phyloP scores from a whole-genome alignment of 1,284 basidiomycete genomes.

The Ceratobasidium sp. region DNA sequence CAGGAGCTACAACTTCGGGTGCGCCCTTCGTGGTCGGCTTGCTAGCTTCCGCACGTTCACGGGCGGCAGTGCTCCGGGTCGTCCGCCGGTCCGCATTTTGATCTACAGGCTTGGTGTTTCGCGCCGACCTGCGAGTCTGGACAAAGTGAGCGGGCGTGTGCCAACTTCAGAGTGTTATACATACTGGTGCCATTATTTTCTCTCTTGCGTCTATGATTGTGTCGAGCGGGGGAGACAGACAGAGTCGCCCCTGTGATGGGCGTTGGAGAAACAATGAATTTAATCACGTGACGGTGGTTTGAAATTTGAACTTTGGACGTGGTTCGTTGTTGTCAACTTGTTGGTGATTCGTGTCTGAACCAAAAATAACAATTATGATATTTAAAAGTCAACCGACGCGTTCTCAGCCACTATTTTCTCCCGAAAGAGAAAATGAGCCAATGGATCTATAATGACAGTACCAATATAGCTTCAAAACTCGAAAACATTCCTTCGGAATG shows the following conservation, averaged over 20 bases:
- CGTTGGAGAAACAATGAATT: constrained; percentile 14
- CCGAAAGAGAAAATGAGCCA: too few relatives aligned
- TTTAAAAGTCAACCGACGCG: too few relatives aligned
- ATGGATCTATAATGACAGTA: too few relatives aligned
- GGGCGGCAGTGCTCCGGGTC: neutral
- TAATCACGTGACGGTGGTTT: constrained; percentile 15
- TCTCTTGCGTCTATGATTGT: neutral
- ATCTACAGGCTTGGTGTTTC: constrained; percentile 2
- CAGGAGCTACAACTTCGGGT: neutral
- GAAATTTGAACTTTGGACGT: too few relatives aligned
- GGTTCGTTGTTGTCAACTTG: too few relatives aligned
- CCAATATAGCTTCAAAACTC: too few relatives aligned
- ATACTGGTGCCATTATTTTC: constrained; percentile 4
- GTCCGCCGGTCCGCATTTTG: neutral
- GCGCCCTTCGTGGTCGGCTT: neutral
- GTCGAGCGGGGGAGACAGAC: neutral
- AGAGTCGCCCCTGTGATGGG: constrained; percentile 16
- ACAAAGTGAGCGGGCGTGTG: neutral
- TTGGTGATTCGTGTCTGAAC: too few relatives aligned
- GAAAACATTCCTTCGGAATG: too few relatives aligned
- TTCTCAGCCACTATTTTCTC: too few relatives aligned
- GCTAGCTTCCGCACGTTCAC: neutral
- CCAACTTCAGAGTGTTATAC: neutral
- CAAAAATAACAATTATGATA: too few relatives aligned
- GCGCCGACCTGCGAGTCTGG: neutral